Percentiles rank a stretch among this genome's conserved stretches.
Evolutionary conservation across 768 basidiomycete genomes (phyloP).

Genomic region (Boletus huronensis): DNA sequence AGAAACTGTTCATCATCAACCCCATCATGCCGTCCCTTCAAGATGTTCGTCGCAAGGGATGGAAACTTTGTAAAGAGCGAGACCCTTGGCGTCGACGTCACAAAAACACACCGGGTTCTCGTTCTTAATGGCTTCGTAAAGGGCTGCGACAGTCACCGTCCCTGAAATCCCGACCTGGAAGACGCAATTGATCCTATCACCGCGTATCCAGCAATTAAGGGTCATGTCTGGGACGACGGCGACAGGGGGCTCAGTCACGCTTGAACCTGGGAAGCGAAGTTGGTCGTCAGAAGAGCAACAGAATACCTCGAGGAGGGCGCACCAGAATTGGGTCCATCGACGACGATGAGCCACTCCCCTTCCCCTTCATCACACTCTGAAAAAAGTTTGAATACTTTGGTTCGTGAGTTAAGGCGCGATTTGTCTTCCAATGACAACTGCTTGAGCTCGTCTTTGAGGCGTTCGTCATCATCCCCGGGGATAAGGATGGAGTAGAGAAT

Average conservation of each 20-base stretch:
- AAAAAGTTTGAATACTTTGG: background rate
- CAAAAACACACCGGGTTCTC: background rate
- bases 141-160: background rate
- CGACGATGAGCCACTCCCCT: background rate
- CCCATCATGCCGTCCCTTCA: too few species aligned
- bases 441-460: background rate
- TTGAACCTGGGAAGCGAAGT: background rate
- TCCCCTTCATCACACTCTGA: background rate
- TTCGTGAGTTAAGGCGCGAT: background rate
- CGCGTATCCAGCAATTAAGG: background rate
- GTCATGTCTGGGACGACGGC: background rate
- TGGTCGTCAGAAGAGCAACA: background rate
- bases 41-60: too few species aligned
- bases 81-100: background rate
- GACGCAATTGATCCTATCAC: fast-evolving
- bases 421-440: background rate
- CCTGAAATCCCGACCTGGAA: background rate
- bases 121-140: constrained; percentile 3
- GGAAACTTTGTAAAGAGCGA: background rate
- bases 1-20: too few species aligned
- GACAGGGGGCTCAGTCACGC: background rate
- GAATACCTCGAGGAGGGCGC: background rate
- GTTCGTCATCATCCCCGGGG: too few species aligned
- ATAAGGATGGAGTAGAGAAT: too few species aligned
- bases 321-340: background rate